phyloP scores from a whole-genome alignment of 2,329 filamentous ascomycete genomes.

The Intubia oerlemansii region DNA sequence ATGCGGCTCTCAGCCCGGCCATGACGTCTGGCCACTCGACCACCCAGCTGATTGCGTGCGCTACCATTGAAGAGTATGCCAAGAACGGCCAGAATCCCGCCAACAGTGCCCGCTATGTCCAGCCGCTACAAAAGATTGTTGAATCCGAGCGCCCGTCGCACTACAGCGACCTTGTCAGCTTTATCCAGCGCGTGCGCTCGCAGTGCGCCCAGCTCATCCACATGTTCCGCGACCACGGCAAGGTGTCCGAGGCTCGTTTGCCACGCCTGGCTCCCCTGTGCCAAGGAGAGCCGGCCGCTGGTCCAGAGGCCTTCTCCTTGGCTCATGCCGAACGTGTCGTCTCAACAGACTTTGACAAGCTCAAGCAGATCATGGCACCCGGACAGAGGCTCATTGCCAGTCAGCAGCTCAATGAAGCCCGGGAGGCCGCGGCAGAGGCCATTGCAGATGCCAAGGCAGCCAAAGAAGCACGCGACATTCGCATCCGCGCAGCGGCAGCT shows the following conservation, averaged over 20 bases:
- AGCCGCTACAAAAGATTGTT: slow-evolving; percentile 50
- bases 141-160: slow-evolving; percentile 61
- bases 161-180: slow-evolving; percentile 81
- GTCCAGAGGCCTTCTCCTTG: slow-evolving; percentile 80
- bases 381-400: slow-evolving; percentile 70
- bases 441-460: slow-evolving; percentile 61
- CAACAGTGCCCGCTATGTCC: slow-evolving; percentile 34
- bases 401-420: slow-evolving; percentile 59
- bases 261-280: slow-evolving; percentile 76
- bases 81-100: slow-evolving; percentile 27
- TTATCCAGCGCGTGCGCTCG: slow-evolving; percentile 69
- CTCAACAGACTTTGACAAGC: slow-evolving; percentile 61
- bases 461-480: slow-evolving; percentile 65
- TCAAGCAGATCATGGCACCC: slow-evolving; percentile 77
- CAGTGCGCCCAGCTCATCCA: slow-evolving; percentile 82
- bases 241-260: slow-evolving; percentile 52
- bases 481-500: slow-evolving; percentile 70
- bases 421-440: slow-evolving; percentile 43
- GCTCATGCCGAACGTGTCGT: slow-evolving; percentile 75
- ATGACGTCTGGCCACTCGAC: slow-evolving; percentile 60
- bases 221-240: slow-evolving; percentile 78
- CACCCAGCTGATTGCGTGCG: slow-evolving; percentile 63
- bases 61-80: slow-evolving; percentile 78
- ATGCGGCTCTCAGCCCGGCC: slow-evolving; percentile 39
- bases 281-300: slow-evolving; percentile 79